Evolutionary conservation across 176 grass and related monocot genomes (phyloP).

Genomic region (Lolium perenne): DNA sequence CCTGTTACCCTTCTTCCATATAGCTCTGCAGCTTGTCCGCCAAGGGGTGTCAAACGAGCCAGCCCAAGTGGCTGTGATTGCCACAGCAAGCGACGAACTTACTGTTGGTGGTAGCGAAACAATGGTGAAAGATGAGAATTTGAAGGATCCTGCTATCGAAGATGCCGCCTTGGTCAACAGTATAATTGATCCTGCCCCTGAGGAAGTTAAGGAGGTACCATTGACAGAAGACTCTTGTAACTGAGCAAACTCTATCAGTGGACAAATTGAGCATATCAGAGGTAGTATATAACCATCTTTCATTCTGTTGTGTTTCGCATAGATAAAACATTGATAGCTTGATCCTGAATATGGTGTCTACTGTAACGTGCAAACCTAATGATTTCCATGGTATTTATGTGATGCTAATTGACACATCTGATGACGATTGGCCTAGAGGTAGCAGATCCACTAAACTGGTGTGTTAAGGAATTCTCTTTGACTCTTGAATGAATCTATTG

Average conservation of each 20-base stretch:
- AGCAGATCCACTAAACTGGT: neutral
- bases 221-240: slow-evolving; percentile 9
- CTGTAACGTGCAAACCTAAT: slow-evolving; percentile 30
- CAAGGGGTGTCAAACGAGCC: slow-evolving; percentile 65
- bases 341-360: slow-evolving; percentile 26
- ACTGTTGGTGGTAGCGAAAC: slow-evolving; percentile 25
- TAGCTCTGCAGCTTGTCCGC: slow-evolving; percentile 87
- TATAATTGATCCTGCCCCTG: slow-evolving; percentile 34
- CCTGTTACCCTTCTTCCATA: slow-evolving; percentile 50
- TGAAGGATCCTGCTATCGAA: slow-evolving; percentile 54
- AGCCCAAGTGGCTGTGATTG: slow-evolving; percentile 43
- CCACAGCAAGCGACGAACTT: slow-evolving; percentile 46
- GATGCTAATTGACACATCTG: neutral
- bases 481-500: neutral
- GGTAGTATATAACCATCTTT: slow-evolving; percentile 37
- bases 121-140: slow-evolving; percentile 39
- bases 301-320: neutral
- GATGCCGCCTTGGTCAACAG: neutral
- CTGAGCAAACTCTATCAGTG: neutral
- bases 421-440: neutral
- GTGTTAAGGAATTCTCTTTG: slow-evolving; percentile 1
- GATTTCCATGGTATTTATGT: slow-evolving; percentile 26
- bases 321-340: slow-evolving; percentile 25
- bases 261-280: slow-evolving; percentile 34
- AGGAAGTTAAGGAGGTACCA: slow-evolving; percentile 46